Evolutionary conservation across 1,139 yeast species (phyloP), one percentile per base, ranked within the genome.

Genomic region (Debaryomyces subglobosus): DNA sequence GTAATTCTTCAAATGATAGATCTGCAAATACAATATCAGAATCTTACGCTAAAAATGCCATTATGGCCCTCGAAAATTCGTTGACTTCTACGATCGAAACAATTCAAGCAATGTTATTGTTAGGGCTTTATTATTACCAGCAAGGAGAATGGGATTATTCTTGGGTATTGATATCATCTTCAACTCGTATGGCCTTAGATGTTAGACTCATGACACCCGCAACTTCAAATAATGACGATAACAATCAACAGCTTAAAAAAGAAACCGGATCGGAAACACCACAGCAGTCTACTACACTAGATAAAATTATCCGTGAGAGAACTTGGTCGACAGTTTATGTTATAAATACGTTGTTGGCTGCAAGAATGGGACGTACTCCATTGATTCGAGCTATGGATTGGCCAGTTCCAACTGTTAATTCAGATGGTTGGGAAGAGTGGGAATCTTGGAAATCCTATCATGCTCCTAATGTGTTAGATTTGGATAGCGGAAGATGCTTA

Each of bases 341-440:
- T 16, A 30, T 61, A 8, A 62, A 63, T 46, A 63, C 67, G 0
- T 44, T 62, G 15, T 50, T 63, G 10, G 56, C 64, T 12, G 60
- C 64, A 9, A 52, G 67, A 39, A 54, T 63, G 60, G 66, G 67
- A 3, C 49, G 66, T 30, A 51, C 62, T 1, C 65, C 65, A 3
- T 58, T 61, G 29, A 56, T 62, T 3, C 53, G 65, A 39, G 62
- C 64, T 4, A 39, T 51, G 36, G 67, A 63, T 50, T 63, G 67
- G 67, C 65, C 64, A 10, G 53, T 57, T 5, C 66, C 66, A 2
- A 48, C 45, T 9, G 51, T 62, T 12, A 52, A 54, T 35, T 55
- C 51, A 21, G 64, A 61, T 37, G 64, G 63, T 3, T 62, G 66
- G 66, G 67, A 63, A 48, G 66, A 62, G 52, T 62, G 65, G 65